Conservation (phyloP, 495 filamentous ascomycete genomes). For the Alectoria sarmentosa region DNA sequence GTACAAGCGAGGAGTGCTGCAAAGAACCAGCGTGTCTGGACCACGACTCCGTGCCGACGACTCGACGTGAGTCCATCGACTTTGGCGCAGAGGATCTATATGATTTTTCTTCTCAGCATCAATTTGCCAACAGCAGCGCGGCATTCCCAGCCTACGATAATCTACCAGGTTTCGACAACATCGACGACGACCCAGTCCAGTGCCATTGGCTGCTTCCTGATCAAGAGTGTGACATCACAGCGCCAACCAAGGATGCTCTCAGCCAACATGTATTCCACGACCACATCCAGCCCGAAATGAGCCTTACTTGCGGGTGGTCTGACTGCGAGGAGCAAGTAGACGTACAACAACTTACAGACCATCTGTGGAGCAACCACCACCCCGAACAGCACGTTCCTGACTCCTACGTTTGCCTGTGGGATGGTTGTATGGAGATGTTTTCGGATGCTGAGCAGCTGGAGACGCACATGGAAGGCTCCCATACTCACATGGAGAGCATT, state of each 20-base stretch:
- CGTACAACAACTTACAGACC: constrained; percentile 11
- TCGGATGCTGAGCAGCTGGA: constrained; percentile 15
- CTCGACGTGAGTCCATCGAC: constrained; percentile 1
- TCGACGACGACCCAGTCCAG: background rate
- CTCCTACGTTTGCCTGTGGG: constrained; percentile 19
- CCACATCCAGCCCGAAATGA: constrained; percentile 20
- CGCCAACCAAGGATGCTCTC: constrained; percentile 14
- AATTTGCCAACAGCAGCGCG: background rate
- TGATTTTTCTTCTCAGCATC: background rate
- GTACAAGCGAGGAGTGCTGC: constrained; percentile 11
- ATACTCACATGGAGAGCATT: constrained; percentile 8
- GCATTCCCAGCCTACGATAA: background rate
- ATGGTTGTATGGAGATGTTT: constrained; percentile 13
- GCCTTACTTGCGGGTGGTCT: constrained; percentile 14
- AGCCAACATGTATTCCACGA: constrained; percentile 21
- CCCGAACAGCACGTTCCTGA: constrained; percentile 2
- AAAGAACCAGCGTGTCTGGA: constrained; percentile 11
- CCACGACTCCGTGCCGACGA: background rate
- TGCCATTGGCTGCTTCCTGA: constrained; percentile 22
- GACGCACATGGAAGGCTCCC: constrained; percentile 14
- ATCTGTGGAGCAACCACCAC: constrained; percentile 16
- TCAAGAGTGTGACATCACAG: constrained; percentile 17
- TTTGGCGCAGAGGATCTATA: background rate
- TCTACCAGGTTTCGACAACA: constrained; percentile 5
- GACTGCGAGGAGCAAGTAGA: constrained; percentile 12